phyloP scores from a whole-genome alignment of 345 rosid species.

The Brassica napus region Da-Ae NC_063448.1:22922001-22922500 shows the following conservation, averaged over 20 bases:
- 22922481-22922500: conserved; percentile 43
- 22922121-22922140: not conserved
- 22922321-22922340: conserved; percentile 49
- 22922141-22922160: conserved; percentile 1
- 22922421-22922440: conserved; percentile 38
- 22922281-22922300: conserved; percentile 75
- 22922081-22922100: conserved; percentile 41
- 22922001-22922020: conserved; percentile 78
- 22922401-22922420: conserved; percentile 67
- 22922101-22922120: not conserved
- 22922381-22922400: conserved; percentile 55
- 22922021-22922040: conserved; percentile 89
- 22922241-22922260: conserved; percentile 66
- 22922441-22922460: conserved; percentile 42
- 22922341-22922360: conserved; percentile 32
- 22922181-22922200: conserved; percentile 97
- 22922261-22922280: conserved; percentile 56
- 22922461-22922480: conserved; percentile 64
- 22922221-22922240: conserved; percentile 91
- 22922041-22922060: conserved; percentile 97
- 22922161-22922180: conserved; percentile 78
- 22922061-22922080: conserved; percentile 92
- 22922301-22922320: conserved; percentile 68
- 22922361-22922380: conserved; percentile 52
- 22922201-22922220: conserved; percentile 91